Evolutionary conservation across 352 stramenopile genomes (phyloP), one percentile per base, ranked within the genome.

Genomic region (Globisporangium okanoganense): DNA sequence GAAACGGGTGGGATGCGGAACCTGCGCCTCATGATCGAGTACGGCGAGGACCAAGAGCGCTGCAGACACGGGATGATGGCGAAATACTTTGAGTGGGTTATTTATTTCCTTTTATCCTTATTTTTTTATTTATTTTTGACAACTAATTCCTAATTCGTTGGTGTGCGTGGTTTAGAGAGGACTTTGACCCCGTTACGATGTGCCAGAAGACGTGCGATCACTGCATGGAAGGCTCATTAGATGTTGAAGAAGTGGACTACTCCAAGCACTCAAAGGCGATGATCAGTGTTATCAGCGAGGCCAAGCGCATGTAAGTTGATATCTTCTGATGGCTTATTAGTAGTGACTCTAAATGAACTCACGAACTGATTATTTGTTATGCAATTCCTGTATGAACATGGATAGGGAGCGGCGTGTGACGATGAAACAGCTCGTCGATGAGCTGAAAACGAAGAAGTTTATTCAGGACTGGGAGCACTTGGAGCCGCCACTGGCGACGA

Each of bases 351-450:
- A 13, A 10, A 22, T 22, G 18, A 10, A 1, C 16, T 45, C 16
- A 22, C 20, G 20, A 5, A 22, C 5, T 45, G 40, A 9, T 12
- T 7, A 45, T 22, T 10, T 33, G 6, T 6, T 45, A 45, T 33
- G 8, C 18, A 18, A 45, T 20, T 6, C 40, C 5, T 48, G 33
- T 1, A 56, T 43, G 41, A 36, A 56, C 2, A 38, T 33, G 29
- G 29, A 33, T 24, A 91, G 82, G 40, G 76, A 91, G 60, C 70
- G 70, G n/a, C 78, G 79, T 5, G 45, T 85, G 24, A 89, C 82
- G 18, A 60, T 91, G 24, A 91, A 89, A 53, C 79, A 91, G 50
- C 59, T 91, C 18, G 76, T 91, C 7, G 79, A 91, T 31, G 82
- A 89, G 50, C 72, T 84, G 36, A 85, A 82, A 43, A 75, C 76